Conservation (phyloP, 352 stramenopile species). For the Phytophthora hybrid region DNA sequence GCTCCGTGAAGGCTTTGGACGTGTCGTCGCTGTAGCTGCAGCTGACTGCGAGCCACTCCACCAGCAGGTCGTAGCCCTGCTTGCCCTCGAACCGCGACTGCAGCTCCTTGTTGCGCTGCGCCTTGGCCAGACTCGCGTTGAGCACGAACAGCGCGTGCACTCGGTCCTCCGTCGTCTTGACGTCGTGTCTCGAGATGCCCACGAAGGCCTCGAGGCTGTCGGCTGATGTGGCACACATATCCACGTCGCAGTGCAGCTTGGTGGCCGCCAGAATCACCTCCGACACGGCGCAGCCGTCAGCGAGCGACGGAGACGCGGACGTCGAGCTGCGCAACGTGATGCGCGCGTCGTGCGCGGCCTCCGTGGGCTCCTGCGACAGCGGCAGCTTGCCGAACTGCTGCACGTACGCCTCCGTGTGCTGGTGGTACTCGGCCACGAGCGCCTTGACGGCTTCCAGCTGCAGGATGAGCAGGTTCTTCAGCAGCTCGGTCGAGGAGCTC, state of each 20-base stretch:
- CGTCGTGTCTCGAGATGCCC: conserved; percentile 35
- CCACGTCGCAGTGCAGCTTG: conserved; percentile 47
- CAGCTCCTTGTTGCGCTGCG: conserved; percentile 27
- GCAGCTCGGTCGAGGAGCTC: conserved; percentile 34
- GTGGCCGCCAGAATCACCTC: conserved; percentile 47
- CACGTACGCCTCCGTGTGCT: conserved; percentile 73
- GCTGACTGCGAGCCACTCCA: conserved; percentile 60
- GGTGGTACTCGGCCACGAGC: conserved; percentile 65
- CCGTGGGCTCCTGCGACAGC: conserved; percentile 41
- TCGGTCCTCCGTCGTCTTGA: conserved; percentile 62
- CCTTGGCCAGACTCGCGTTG: conserved; percentile 51
- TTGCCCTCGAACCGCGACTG: conserved; percentile 63
- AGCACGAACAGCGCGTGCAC: conserved; percentile 69
- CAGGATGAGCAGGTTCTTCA: conserved; percentile 70
- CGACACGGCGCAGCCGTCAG: conserved; percentile 53
- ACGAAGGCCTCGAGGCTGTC: conserved; percentile 56
- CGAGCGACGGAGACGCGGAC: conserved; percentile 25
- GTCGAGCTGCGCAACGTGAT: conserved; percentile 46
- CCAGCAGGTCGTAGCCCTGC: conserved; percentile 63
- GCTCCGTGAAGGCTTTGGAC: conserved; percentile 49
- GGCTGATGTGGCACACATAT: conserved; percentile 46
- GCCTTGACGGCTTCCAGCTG: conserved; percentile 56
- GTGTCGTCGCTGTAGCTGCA: conserved; percentile 63
- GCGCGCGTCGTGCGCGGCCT: conserved; percentile 22
- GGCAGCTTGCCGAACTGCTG: conserved; percentile 63